phyloP scores from a whole-genome alignment of 1,284 basidiomycete genomes.

The Fomitopsis palustris region DNA sequence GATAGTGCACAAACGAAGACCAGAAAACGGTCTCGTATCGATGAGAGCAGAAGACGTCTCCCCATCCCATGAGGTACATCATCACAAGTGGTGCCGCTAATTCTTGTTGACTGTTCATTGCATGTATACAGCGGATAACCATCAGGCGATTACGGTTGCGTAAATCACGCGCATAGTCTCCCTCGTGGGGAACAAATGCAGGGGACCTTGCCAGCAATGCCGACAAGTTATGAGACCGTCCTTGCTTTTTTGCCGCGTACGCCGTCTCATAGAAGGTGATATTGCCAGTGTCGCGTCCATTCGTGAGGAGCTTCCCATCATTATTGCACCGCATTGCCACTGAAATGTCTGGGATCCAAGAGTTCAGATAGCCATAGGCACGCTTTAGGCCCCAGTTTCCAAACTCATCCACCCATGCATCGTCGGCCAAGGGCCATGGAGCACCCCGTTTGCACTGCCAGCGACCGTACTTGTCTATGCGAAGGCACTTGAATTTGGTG shows the following conservation, averaged over 20 bases:
- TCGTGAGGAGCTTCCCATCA: slow-evolving; percentile 31
- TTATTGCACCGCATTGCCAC: slow-evolving; percentile 26
- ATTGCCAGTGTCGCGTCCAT: slow-evolving; percentile 23
- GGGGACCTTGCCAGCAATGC: slow-evolving; percentile 26
- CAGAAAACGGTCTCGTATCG: slow-evolving; percentile 28
- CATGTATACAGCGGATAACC: too few species aligned
- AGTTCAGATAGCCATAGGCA: slow-evolving; percentile 22
- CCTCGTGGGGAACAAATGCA: slow-evolving; percentile 18
- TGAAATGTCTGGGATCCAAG: slow-evolving; percentile 24
- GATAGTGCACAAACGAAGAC: neutral
- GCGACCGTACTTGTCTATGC: slow-evolving; percentile 8
- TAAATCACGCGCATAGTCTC: neutral
- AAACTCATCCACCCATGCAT: slow-evolving; percentile 17
- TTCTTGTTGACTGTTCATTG: slow-evolving; percentile 23
- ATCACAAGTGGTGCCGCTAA: slow-evolving; percentile 32
- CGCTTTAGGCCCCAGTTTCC: slow-evolving; percentile 19
- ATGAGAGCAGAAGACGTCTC: slow-evolving; percentile 22
- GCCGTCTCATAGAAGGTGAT: slow-evolving; percentile 22
- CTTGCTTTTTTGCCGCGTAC: slow-evolving; percentile 23
- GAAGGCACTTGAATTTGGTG: slow-evolving; percentile 19
- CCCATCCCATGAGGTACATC: slow-evolving; percentile 33
- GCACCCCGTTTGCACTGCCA: slow-evolving; percentile 31
- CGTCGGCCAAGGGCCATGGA: neutral
- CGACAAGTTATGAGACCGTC: slow-evolving; percentile 17
- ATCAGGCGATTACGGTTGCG: too few species aligned